These are phyloP conservation scores for Diaporthe sp. DNA, from an alignment of 2,329 filamentous ascomycete species.

Conservation along the genomic window DNA sequence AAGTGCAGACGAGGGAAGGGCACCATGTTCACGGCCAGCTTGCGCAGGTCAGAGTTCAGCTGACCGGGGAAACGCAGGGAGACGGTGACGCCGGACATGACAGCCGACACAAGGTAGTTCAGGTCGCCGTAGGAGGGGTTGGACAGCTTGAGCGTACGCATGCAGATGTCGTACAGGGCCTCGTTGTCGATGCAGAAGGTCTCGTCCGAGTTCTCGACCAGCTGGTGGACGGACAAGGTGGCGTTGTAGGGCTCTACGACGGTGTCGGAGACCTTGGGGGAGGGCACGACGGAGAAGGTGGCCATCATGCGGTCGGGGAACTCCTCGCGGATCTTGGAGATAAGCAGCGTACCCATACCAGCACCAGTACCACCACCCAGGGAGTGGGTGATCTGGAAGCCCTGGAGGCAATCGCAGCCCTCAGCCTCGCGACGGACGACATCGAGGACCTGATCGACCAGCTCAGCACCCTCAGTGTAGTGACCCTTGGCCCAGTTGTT, in stretches of 20 bases:
- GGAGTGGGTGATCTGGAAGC: constrained; percentile 99
- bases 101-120: constrained; percentile 99
- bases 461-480: constrained; percentile 99
- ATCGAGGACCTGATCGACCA: constrained; percentile 97
- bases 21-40: constrained; percentile 99
- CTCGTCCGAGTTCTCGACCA: constrained; percentile 99
- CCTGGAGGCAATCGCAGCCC: constrained; percentile 99
- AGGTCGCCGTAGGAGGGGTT: constrained; percentile 99
- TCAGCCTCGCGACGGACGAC: constrained; percentile 99
- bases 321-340: constrained; percentile 99
- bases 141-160: constrained; percentile 98
- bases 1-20: constrained; percentile 99
- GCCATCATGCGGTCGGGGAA: constrained; percentile 99
- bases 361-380: constrained; percentile 99
- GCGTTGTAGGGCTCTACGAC: constrained; percentile 99
- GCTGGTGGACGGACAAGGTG: constrained; percentile 97
- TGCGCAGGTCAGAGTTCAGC: constrained; percentile 99
- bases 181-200: constrained; percentile 99
- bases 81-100: constrained; percentile 99
- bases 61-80: constrained; percentile 99
- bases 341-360: constrained; percentile 99
- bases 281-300: constrained; percentile 98
- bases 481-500: constrained; percentile 99
- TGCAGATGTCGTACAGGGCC: constrained; percentile 99
- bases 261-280: constrained; percentile 99